A percentile compares a stretch with the other conserved stretches of the same genome.
Evolutionary conservation across 148 eudicot genomes (phyloP).

Genomic region (Cornus suecica): DNA sequence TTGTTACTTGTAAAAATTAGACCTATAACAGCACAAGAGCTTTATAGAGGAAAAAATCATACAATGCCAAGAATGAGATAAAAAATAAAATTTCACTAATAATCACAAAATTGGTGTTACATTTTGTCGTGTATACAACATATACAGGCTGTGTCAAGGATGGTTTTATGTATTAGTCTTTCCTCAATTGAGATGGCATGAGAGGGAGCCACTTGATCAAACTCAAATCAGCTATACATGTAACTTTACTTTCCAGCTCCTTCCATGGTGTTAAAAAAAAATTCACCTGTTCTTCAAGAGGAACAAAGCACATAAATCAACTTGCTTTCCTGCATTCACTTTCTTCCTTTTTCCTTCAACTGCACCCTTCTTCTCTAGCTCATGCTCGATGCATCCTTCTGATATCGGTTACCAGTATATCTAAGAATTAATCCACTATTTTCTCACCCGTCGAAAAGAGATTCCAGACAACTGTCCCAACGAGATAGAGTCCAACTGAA

Average conservation of each 20-base stretch:
- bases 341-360: conserved; percentile 1
- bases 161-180: not conserved
- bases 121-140: not conserved
- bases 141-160: conserved; percentile 7
- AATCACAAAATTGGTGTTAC: conserved; percentile 1
- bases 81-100: not conserved
- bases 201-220: not conserved
- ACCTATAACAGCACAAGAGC: not conserved
- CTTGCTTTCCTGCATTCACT: not conserved
- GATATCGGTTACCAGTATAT: not conserved
- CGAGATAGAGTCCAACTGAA: conserved; percentile 79
- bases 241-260: not conserved
- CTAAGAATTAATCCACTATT: conserved; percentile 52
- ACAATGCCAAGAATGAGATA: not conserved
- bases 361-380: not conserved
- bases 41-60: not conserved
- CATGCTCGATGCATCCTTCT: not conserved
- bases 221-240: not conserved
- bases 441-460: conserved; percentile 89
- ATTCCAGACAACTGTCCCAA: conserved; percentile 89
- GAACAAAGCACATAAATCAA: not conserved
- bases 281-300: not conserved
- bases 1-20: not conserved
- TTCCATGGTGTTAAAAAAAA: not conserved
- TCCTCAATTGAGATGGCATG: not conserved